Evolutionary conservation across 805 yeast genomes (phyloP), one percentile per base, ranked within the genome.

Genomic region (Kuraishia ogatae): DNA sequence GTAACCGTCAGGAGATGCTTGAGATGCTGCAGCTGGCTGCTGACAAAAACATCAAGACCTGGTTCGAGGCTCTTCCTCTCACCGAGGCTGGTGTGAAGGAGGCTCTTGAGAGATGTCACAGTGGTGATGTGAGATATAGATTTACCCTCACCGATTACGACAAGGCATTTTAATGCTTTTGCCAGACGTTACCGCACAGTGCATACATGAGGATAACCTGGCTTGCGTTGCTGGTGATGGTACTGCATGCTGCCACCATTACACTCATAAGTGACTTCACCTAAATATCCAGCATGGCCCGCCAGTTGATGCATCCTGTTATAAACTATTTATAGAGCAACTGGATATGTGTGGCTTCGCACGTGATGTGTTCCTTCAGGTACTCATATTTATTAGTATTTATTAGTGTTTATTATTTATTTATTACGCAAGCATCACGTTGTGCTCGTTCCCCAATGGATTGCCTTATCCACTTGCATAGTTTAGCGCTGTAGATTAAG

Each of bases 11-110:
- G 52, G 92, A 87, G 71, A 85, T 86, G 61, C 65, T 74, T 50
- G 86, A 84, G 60, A 79, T 88, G 83, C 75, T 88, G 61, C 72
- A 82, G 50, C 65, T 87, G 58, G 87, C 91, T 21, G 81, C 79
- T 21, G 76, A 82, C 61, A 75, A 83, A 61, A 69, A 75, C 48
- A 74, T 86, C 63, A 74, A 71, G 55, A 83, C 89, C 22, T 83
- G 87, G 85, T 76, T 80, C 53, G 89, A 85, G 70, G 72, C 74
- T 26, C 70, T 85, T 52, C 80, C 81, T 26, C 75, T 84, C 60
- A 68, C 72, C 54, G 83, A 74, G 60, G 79, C 70, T 50, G 79
- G 79, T 61, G 81, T 82, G 52, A 72, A 76, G 43, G 71, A 76
- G 60, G 88, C 83, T 2, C 75, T 85, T 66, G 75, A 76, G 49